These are phyloP conservation scores for Clonostachys solani DNA, from an alignment of 2,329 filamentous ascomycete species.

Conservation along the genomic window DNA sequence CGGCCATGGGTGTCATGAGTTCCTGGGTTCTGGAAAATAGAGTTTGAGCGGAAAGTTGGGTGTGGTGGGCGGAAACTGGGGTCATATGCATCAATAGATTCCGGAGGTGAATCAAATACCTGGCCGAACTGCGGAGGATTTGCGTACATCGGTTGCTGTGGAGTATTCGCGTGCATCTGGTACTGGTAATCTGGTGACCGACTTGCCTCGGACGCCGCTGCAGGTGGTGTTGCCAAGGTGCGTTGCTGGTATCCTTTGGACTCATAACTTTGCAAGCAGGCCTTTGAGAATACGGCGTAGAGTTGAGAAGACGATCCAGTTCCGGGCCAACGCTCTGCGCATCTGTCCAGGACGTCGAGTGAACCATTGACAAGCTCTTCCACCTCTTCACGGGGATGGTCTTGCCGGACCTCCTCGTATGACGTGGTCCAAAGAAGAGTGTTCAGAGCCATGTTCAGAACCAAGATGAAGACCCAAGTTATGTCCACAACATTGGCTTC, in stretches of 20 bases:
- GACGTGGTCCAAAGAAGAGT: conserved; percentile 89
- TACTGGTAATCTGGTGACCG: conserved; percentile 16
- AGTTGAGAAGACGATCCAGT: conserved; percentile 79
- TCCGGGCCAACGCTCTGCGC: conserved; percentile 87
- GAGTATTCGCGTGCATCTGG: not conserved
- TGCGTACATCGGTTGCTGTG: conserved; percentile 30
- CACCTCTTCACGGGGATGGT: conserved; percentile 70
- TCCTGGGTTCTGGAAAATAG: conserved; percentile 59
- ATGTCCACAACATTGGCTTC: conserved; percentile 72
- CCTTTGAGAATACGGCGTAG: conserved; percentile 74
- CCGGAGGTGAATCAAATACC: conserved; percentile 51
- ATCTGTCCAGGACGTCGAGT: conserved; percentile 73
- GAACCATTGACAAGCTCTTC: conserved; percentile 70
- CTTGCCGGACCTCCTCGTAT: conserved; percentile 74
- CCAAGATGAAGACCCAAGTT: conserved; percentile 90
- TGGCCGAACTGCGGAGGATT: conserved; percentile 53
- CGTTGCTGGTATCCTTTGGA: conserved; percentile 4
- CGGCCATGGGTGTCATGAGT: conserved; percentile 49
- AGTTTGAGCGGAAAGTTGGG: conserved; percentile 60
- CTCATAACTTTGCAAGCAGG: conserved; percentile 81
- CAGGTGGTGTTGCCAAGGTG: conserved; percentile 3
- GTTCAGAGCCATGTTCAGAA: conserved; percentile 88
- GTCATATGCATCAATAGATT: conserved; percentile 44
- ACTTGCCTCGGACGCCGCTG: conserved; percentile 2
- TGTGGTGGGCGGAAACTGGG: conserved; percentile 36